These are phyloP conservation scores for Trypethelium eluteriae DNA, from an alignment of 495 filamentous ascomycete species.

Conservation along the genomic window DNA sequence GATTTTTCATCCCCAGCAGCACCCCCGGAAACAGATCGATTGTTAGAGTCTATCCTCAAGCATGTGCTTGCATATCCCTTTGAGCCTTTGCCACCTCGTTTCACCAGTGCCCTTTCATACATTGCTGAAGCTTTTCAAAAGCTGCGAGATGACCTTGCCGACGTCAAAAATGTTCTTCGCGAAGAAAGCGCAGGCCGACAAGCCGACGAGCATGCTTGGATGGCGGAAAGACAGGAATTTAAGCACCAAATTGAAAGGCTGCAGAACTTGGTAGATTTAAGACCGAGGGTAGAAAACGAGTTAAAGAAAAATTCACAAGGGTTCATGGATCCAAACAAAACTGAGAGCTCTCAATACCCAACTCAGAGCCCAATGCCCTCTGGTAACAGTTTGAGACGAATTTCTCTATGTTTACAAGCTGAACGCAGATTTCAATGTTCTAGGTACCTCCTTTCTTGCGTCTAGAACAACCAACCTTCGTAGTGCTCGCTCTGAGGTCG, in stretches of 20 bases:
- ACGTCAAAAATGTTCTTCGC: conserved; percentile 16
- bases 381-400: no score
- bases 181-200: conserved; percentile 14
- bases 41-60: background rate
- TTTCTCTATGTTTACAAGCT: background rate
- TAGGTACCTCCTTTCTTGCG: background rate
- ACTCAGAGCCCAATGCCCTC: background rate
- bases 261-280: conserved; percentile 11
- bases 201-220: conserved; percentile 24
- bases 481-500: background rate
- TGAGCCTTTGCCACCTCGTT: conserved; percentile 24
- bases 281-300: background rate
- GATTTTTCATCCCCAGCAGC: background rate
- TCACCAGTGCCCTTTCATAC: conserved; percentile 28
- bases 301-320: background rate
- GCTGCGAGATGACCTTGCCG: conserved; percentile 23
- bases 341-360: background rate
- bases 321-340: background rate
- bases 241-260: conserved; percentile 32
- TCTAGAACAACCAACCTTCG: background rate
- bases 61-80: conserved; percentile 16
- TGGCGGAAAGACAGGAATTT: conserved; percentile 22
- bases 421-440: background rate
- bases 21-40: background rate
- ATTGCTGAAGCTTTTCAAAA: conserved; percentile 32